These are phyloP conservation scores for Knoxia roxburghii DNA, from an alignment of 257 asterid genomes.

Conservation along the genomic window DNA sequence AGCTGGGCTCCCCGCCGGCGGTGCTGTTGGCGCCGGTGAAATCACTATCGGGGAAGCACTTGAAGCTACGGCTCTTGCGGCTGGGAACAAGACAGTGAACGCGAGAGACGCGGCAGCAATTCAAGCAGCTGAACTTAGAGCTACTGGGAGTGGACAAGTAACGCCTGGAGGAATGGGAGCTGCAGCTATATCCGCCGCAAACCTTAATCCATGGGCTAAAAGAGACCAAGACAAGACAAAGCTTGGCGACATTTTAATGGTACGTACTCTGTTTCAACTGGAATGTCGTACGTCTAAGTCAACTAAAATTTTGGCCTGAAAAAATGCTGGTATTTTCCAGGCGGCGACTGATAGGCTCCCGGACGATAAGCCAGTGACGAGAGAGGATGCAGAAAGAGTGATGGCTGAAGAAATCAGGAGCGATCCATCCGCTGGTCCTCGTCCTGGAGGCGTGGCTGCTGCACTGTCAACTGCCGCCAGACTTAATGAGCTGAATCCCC, in stretches of 20 bases:
- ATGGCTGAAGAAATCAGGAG: slow-evolving; percentile 44
- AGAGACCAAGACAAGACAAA: slow-evolving; percentile 38
- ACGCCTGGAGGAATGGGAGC: slow-evolving; percentile 44
- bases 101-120: slow-evolving; percentile 3
- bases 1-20: too few species aligned
- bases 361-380: slow-evolving; percentile 44
- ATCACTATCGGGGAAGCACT: slow-evolving; percentile 69
- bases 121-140: not conserved
- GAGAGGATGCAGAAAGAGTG: slow-evolving; percentile 54
- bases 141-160: not conserved
- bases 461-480: slow-evolving; percentile 43
- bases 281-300: too few species aligned
- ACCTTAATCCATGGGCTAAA: slow-evolving; percentile 14
- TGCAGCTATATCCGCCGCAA: slow-evolving; percentile 43
- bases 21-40: slow-evolving; percentile 3
- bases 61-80: slow-evolving; percentile 35
- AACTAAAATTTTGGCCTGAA: not conserved
- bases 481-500: slow-evolving; percentile 29
- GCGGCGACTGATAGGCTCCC: slow-evolving; percentile 42
- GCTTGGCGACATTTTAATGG: slow-evolving; percentile 41
- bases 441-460: slow-evolving; percentile 21
- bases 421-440: slow-evolving; percentile 1
- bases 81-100: slow-evolving; percentile 1
- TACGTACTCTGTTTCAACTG: slow-evolving; percentile 14
- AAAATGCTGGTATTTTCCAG: slow-evolving; percentile 16